Conservation (phyloP, 1,284 basidiomycete species). For the Malassezia psittaci region DNA sequence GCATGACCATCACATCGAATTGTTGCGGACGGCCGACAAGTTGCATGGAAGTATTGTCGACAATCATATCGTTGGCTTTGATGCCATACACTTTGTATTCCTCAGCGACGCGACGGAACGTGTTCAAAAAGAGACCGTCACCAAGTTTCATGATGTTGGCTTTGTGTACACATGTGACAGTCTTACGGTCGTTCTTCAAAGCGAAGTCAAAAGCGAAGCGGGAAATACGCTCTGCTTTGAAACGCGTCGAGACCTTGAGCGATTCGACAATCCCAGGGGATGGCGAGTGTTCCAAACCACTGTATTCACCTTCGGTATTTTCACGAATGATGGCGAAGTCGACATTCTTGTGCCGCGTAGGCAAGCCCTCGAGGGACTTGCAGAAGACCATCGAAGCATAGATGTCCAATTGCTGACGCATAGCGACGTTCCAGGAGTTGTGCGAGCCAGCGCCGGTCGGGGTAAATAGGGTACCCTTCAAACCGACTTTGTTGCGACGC, state of each 20-base stretch:
- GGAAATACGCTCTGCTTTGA: slow-evolving; percentile 91
- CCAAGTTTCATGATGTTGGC: slow-evolving; percentile 99
- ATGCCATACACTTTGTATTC: slow-evolving; percentile 86
- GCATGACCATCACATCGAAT: slow-evolving; percentile 99
- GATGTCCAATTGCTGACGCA: slow-evolving; percentile 98
- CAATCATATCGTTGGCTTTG: slow-evolving; percentile 93
- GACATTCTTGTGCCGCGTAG: slow-evolving; percentile 89
- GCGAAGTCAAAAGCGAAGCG: slow-evolving; percentile 99
- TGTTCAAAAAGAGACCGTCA: slow-evolving; percentile 98
- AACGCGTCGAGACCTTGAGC: slow-evolving; percentile 90
- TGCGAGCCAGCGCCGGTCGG: slow-evolving; percentile 92
- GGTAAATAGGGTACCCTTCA: slow-evolving; percentile 98
- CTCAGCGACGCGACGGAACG: slow-evolving; percentile 89
- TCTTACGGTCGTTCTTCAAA: slow-evolving; percentile 96
- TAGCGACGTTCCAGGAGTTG: slow-evolving; percentile 99
- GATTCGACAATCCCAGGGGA: slow-evolving; percentile 97
- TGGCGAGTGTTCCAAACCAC: slow-evolving; percentile 84
- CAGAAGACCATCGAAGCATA: slow-evolving; percentile 96
- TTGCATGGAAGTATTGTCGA: slow-evolving; percentile 99
- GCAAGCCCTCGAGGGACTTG: slow-evolving; percentile 94
- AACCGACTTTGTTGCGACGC: slow-evolving; percentile 91
- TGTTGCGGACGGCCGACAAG: slow-evolving; percentile 87
- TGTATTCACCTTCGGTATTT: slow-evolving; percentile 99
- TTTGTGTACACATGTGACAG: slow-evolving; percentile 99
- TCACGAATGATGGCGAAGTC: slow-evolving; percentile 99